Evolutionary conservation across 2,329 filamentous ascomycete species (phyloP).

Genomic region (Alternaria consortialis): DNA sequence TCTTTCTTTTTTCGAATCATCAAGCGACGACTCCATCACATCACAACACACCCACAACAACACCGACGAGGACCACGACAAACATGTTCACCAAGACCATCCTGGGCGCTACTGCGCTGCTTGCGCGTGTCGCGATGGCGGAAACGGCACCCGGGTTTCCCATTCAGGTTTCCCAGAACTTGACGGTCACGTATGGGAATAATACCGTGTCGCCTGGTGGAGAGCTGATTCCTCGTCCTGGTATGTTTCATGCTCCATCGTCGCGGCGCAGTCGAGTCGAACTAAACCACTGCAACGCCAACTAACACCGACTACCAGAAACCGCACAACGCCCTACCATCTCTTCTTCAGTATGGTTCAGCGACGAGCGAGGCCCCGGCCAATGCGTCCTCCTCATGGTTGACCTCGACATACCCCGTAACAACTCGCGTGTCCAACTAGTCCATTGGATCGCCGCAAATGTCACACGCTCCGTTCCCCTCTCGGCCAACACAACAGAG

Average conservation of each 20-base stretch:
- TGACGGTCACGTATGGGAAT: slow-evolving; percentile 42
- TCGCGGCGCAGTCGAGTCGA: background rate
- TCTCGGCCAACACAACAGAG: slow-evolving; percentile 10
- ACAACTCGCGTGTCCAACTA: slow-evolving; percentile 41
- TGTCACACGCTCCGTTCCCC: slow-evolving; percentile 25
- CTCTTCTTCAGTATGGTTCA: slow-evolving; percentile 26
- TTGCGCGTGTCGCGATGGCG: slow-evolving; percentile 27
- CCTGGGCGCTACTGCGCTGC: slow-evolving; percentile 22
- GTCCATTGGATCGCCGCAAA: slow-evolving; percentile 46
- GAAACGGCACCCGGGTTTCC: slow-evolving; percentile 45
- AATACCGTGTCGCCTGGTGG: slow-evolving; percentile 46
- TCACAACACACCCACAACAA: background rate
- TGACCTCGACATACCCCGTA: slow-evolving; percentile 45
- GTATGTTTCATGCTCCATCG: slow-evolving; percentile 20
- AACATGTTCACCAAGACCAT: slow-evolving; percentile 28
- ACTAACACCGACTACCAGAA: slow-evolving; percentile 28
- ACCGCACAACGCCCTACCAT: slow-evolving; percentile 38
- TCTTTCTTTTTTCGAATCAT: background rate
- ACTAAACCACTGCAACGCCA: background rate
- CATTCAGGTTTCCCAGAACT: slow-evolving; percentile 21
- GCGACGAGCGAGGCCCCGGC: slow-evolving; percentile 14
- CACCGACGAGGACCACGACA: background rate
- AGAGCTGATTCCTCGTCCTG: slow-evolving; percentile 42
- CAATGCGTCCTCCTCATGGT: slow-evolving; percentile 41
- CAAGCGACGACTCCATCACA: background rate